Base-by-base conservation (phyloP, 2,329 filamentous ascomycete species). In the Penicillium sp. region DNA sequence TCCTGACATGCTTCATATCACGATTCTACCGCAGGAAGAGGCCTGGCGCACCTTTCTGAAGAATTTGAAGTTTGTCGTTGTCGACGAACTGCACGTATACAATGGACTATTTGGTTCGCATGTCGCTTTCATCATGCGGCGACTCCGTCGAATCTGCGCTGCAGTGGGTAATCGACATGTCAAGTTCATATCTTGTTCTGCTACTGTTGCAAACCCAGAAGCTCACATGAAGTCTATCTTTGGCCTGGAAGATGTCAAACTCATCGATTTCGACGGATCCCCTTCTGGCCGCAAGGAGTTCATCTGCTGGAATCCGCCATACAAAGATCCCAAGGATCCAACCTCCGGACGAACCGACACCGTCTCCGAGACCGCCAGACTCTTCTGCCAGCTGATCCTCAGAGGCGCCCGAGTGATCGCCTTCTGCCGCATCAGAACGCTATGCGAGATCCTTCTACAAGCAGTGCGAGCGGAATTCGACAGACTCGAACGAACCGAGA, bases 231-330 rank as follows among this genome's bases (percentile, higher is more conserved):
- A 84, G 68, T 89, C 89, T 0, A 87, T 99, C n/a, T 96, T 97
- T 58, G 92, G 92, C 0, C 80, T 95, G 6, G 81, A 90, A 0
- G 77, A 91, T 55, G 88, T 95, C 12, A 82, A 79, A 50, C 70
- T 97, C 37, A 86, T 92, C 0, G 90, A 96, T 63, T 91, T 88
- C 62, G 93, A 99, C 64, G 93, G 93, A 1, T 95, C 91, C 0
- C 93, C 93, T 0, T 89, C 89, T 5, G 89, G 92, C 0, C 80
- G 89, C 18, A 97, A 97, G 66, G 92, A 97, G 63, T 97, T 97
- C 50, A 65, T 99, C 6, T 97, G 91, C 69, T 99, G 93, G 93
- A 97, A 99, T 61, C 96, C 92, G 0, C 93, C 93, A 0, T 95
- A 83, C 69, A 95, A 90, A 66, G 92, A 96, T 59, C 89, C 92